Evolutionary conservation across 352 stramenopile genomes (phyloP), one percentile per base, ranked within the genome.

Genomic region (Phytophthora uliginosa): DNA sequence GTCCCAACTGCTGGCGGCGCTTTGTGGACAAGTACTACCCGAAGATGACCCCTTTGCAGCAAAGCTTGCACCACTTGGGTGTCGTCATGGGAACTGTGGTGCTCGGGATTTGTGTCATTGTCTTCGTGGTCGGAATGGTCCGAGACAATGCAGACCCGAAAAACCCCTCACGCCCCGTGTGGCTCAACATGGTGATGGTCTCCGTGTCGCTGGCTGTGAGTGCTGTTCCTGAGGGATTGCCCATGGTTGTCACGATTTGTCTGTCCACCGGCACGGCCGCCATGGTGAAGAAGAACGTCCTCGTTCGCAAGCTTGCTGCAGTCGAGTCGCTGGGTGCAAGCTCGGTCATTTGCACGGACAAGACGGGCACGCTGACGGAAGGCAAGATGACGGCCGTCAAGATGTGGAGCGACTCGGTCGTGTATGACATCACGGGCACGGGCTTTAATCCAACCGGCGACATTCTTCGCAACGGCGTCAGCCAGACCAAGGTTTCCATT

Each of bases 131-230:
- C n/a, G 90, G 95, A 24, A 86, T 98, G 82, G 59, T 89, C 28
- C 83, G 85, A 48, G 68, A 74, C 50, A 89, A 90, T 56, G 69
- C 73, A 2, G 83, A 93, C 61, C 83, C 85, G 0, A 91, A 93
- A 74, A 78, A 93, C 13, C 86, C 91, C 13, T 82, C 96, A 31
- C 86, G 96, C 18, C 86, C 95, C 6, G 88, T 99, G 34, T 90
- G 83, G 79, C 74, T 99, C 12, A 94, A 98, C 69, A 98, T 98
- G 67, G 91, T 99, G 31, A 98, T 97, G 73, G 95, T 99, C 26
- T 93, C 95, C 4, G 94, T 99, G 7, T 98, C 93, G 65, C 85
- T 95, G 6, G 66, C 81, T 75, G 78, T 95, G 36, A 85, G 83
- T 81, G 76, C 97, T 73, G 78, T 94, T 5, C 85, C 86, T 0